Evolutionary conservation across 805 yeast species (phyloP), one percentile per base, ranked within the genome.

Genomic region (Metschnikowia dekortorum): DNA sequence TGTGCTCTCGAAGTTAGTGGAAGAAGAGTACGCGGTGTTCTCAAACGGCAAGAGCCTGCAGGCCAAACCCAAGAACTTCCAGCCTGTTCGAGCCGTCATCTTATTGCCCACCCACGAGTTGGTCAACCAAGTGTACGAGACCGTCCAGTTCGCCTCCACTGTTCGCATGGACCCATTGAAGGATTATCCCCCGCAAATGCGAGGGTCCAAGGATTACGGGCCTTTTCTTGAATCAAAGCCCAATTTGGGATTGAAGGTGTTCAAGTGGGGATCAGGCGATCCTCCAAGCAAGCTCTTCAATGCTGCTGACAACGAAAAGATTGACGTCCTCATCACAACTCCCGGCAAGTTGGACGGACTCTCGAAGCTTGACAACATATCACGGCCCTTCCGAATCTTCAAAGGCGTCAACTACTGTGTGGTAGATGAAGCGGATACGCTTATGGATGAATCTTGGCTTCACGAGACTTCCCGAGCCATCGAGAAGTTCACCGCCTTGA

Each of bases 391-490:
- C 53, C 65, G 74, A 35, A 60, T 69, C 26, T 70, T 80, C 52
- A 66, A 66, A 42, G 64, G 70, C 11, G 81, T 85, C 5, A 74
- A 75, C 29, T 85, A 78, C 60, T 74, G 86, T 41, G 92, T 88
- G 1, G 79, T 87, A 11, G 99, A 92, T 64, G 99, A 92, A 66
- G 98, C 99, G 0, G 99, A 92, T 67, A 87, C 96, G 0, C 70
- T 92, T 49, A 77, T 91, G 82, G 96, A 91, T 63, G 79, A 81
- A 47, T 84, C 94, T 0, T 91, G 90, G 78, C 66, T 83, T 9
- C 76, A 76, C 28, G 83, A 81, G 44, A 87, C 96, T 2, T 76
- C 81, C 53, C 65, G 71, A 2, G 78, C 81, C 1, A 68, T 89
- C 11, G 72, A 66, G 44, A 74, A 83, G 69, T 73, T 80, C 16